Percentiles rank a stretch among this genome's conserved stretches.
These are phyloP conservation scores for Paramyrothecium roridum DNA, from an alignment of 2,329 filamentous ascomycete species.

Conservation along the genomic window DNA sequence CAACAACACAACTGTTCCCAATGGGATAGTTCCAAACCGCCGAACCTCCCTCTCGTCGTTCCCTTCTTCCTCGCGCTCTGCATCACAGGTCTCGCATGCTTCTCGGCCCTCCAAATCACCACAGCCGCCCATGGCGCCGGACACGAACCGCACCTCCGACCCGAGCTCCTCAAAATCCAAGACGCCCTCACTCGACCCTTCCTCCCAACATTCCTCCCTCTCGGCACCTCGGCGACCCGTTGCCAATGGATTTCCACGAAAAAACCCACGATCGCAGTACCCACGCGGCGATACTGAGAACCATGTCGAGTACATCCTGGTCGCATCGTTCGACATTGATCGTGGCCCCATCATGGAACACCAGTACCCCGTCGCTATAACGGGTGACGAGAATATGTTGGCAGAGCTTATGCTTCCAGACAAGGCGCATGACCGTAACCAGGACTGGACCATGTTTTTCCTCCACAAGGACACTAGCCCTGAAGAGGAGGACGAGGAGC, in stretches of 20 bases:
- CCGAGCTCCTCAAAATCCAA: slow-evolving; percentile 52
- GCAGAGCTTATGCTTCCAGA: slow-evolving; percentile 98
- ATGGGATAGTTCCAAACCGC: slow-evolving; percentile 26
- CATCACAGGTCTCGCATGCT: slow-evolving; percentile 54
- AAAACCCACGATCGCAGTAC: slow-evolving; percentile 70
- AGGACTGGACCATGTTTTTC: slow-evolving; percentile 99
- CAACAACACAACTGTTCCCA: slow-evolving; percentile 29
- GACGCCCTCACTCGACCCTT: slow-evolving; percentile 56
- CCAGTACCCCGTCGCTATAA: slow-evolving; percentile 92
- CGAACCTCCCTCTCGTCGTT: slow-evolving; percentile 64
- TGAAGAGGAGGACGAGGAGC: slow-evolving; percentile 75
- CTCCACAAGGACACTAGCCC: slow-evolving; percentile 90
- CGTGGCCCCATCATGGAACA: slow-evolving; percentile 97
- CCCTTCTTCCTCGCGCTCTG: slow-evolving; percentile 55
- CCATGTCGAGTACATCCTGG: slow-evolving; percentile 98
- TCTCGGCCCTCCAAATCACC: slow-evolving; percentile 54
- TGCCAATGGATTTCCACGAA: slow-evolving; percentile 46
- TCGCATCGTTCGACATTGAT: slow-evolving; percentile 96
- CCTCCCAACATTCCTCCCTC: slow-evolving; percentile 60
- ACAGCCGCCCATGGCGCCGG: slow-evolving; percentile 42
- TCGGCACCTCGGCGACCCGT: slow-evolving; percentile 48
- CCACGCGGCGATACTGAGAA: slow-evolving; percentile 74
- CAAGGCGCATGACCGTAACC: slow-evolving; percentile 88
- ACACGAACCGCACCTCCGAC: slow-evolving; percentile 55
- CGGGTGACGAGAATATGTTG: slow-evolving; percentile 95